Conservation (phyloP, 768 basidiomycete species). For the Rhizopogon salebrosus region DNA sequence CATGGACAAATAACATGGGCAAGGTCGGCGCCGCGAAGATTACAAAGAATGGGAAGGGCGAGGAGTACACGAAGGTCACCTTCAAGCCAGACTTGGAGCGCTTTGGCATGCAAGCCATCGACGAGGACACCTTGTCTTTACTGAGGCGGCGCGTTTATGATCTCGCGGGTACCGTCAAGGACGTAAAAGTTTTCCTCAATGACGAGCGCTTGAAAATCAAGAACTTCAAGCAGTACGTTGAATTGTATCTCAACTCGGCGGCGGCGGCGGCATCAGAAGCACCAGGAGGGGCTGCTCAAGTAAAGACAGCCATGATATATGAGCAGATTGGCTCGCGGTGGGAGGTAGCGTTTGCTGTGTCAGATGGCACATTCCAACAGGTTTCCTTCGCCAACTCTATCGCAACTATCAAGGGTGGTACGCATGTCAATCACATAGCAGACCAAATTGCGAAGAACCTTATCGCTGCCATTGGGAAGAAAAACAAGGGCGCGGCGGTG, state of each 20-base stretch:
- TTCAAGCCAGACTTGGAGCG: slow-evolving; percentile 90
- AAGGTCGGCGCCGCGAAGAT: slow-evolving; percentile 88
- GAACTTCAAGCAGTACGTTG: slow-evolving; percentile 95
- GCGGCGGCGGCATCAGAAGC: slow-evolving; percentile 62
- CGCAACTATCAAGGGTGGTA: slow-evolving; percentile 93
- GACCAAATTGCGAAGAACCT: slow-evolving; percentile 88
- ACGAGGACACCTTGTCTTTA: slow-evolving; percentile 85
- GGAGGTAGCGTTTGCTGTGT: slow-evolving; percentile 94
- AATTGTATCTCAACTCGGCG: slow-evolving; percentile 82
- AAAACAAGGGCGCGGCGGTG: slow-evolving; percentile 95
- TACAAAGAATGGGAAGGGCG: slow-evolving; percentile 79
- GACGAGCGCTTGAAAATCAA: slow-evolving; percentile 90
- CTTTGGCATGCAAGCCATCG: slow-evolving; percentile 89
- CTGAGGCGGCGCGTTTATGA: slow-evolving; percentile 94
- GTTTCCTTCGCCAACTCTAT: slow-evolving; percentile 99
- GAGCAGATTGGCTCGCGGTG: slow-evolving; percentile 79
- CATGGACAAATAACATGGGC: slow-evolving; percentile 91
- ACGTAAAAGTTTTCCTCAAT: slow-evolving; percentile 91
- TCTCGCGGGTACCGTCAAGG: slow-evolving; percentile 91
- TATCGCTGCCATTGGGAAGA: slow-evolving; percentile 81
- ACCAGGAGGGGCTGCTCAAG: slow-evolving; percentile 74
- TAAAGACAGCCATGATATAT: slow-evolving; percentile 76
- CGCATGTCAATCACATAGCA: slow-evolving; percentile 79
- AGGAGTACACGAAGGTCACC: slow-evolving; percentile 90
- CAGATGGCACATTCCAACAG: slow-evolving; percentile 87